phyloP scores from a whole-genome alignment of 1,284 basidiomycete genomes.

The Sphaerobolus stellatus region DNA sequence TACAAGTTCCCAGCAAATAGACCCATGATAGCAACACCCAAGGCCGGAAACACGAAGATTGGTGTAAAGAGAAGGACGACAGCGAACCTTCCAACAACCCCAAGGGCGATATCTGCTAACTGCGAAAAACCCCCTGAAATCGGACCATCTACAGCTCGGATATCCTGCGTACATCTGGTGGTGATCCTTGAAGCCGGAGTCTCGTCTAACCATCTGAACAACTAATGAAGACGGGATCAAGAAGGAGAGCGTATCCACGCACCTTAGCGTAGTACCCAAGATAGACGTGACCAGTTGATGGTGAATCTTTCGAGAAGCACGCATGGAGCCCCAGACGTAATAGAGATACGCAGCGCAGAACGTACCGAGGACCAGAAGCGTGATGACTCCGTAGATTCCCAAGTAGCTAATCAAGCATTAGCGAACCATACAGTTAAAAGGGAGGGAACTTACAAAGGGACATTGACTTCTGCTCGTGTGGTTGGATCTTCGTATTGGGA shows the following conservation, averaged over 20 bases:
- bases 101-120: slow-evolving; percentile 24
- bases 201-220: slow-evolving; percentile 49
- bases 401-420: not conserved
- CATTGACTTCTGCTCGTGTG: slow-evolving; percentile 30
- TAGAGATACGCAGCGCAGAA: slow-evolving; percentile 34
- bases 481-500: slow-evolving; percentile 42
- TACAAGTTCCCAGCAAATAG: slow-evolving; percentile 50
- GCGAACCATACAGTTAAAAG: not conserved
- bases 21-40: slow-evolving; percentile 44
- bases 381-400: not conserved
- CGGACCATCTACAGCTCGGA: slow-evolving; percentile 39
- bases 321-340: slow-evolving; percentile 37
- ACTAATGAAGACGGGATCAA: not conserved
- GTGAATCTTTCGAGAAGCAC: slow-evolving; percentile 59
- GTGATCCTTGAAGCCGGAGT: slow-evolving; percentile 61
- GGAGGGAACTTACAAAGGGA: slow-evolving; percentile 34
- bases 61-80: slow-evolving; percentile 50
- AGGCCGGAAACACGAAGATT: slow-evolving; percentile 38
- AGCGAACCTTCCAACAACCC: slow-evolving; percentile 41
- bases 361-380: not conserved
- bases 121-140: slow-evolving; percentile 28
- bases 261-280: slow-evolving; percentile 54
- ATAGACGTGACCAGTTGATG: slow-evolving; percentile 50
- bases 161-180: slow-evolving; percentile 59
- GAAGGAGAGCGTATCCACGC: slow-evolving; percentile 24